Evolutionary conservation across 1,139 yeast genomes (phyloP), one percentile per base, ranked within the genome.

Genomic region (Suhomyces bokatorum): DNA sequence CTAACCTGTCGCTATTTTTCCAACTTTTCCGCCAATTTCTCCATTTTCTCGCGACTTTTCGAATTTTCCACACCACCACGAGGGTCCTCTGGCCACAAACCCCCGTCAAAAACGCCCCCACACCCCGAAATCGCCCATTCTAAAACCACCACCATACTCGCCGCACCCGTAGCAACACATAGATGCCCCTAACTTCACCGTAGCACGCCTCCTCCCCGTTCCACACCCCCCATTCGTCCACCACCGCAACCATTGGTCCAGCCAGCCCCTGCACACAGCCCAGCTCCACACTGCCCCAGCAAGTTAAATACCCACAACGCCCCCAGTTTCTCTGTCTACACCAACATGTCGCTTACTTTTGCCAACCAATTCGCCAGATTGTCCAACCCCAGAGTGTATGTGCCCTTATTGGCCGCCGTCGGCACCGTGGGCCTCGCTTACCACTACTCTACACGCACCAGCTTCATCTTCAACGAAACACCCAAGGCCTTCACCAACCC

Each of bases 401-500:
- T 70, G 16, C 73, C 79, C 32, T 49, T 69, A 17, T 51, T 48
- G 15, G 66, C 77, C 43, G 65, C 71, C 30, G 81, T 81, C 31
- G 75, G 81, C 30, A 77, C 79, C 28, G 73, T 83, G 42, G 76
- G 81, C 27, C 73, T 79, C 31, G 77, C 81, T 39, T 71, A 70
- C 52, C 75, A 69, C 59, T 73, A 62, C 55, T 62, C 70, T 46
- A 59, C 69, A 31, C 51, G 63, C 22, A 44, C 42, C 28, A 48
- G 59, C 28, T 50, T 46, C 37, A 66, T 76, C 48, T 51, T 61
- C 49, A 80, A 80, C 57, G 86, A 81, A 45, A 44, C 81, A 16
- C 64, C 74, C 29, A 77, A 72, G 55, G 76, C 87, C 27, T 83
- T 89, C 64, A 74, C 68, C 45, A 91, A 89, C 53, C 87, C 83